Conservation (phyloP, 176 grass and related monocot genomes). For the Guadua angustifolia region DNA sequence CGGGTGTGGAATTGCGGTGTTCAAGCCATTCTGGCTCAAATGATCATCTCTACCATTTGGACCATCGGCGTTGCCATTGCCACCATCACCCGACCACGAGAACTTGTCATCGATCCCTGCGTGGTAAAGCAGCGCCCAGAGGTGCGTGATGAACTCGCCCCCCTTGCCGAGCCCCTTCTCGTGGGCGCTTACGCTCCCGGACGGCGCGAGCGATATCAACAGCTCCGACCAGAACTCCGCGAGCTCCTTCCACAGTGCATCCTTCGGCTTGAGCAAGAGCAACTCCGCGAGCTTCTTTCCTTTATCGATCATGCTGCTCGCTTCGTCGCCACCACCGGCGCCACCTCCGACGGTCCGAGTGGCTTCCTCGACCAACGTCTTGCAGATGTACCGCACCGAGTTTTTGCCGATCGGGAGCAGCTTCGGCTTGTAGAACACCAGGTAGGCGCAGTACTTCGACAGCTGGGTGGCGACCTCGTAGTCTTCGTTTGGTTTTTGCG, state of each 20-base stretch:
- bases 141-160: conserved; percentile 57
- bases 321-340: neutral
- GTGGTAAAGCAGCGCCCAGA: conserved; percentile 56
- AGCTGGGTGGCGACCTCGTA: neutral
- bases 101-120: conserved; percentile 29
- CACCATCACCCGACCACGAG: neutral
- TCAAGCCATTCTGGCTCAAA: neutral
- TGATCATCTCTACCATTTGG: neutral
- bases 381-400: conserved; percentile 21
- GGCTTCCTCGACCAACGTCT: neutral
- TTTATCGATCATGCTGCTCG: neutral
- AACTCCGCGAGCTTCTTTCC: neutral
- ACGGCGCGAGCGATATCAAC: conserved; percentile 23
- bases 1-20: no score
- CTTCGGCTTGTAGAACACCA: conserved; percentile 49
- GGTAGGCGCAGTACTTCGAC: conserved; percentile 56
- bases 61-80: no score
- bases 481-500: neutral
- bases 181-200: conserved; percentile 9
- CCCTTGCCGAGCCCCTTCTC: conserved; percentile 43
- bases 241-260: conserved; percentile 7
- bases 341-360: no score
- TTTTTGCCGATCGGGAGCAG: conserved; percentile 30
- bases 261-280: no score
- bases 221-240: conserved; percentile 53